Percentiles rank a stretch among this genome's conserved stretches.
Conservation (phyloP, 2,329 filamentous ascomycete genomes). For the Epicoccum nigrum region DNA sequence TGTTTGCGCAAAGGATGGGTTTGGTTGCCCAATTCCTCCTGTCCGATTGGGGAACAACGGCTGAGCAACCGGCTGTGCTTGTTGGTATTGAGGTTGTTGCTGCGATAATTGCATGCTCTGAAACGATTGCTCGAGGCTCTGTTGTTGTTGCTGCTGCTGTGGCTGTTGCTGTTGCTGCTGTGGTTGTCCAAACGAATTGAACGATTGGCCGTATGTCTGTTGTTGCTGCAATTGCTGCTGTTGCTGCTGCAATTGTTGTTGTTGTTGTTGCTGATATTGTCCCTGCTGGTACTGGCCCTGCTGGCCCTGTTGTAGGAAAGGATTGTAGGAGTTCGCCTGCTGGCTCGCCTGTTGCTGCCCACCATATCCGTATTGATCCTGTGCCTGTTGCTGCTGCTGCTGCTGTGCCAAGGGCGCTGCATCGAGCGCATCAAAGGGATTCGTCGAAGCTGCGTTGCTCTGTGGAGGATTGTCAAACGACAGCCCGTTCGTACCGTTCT, state of each 20-base stretch:
- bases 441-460: constrained; percentile 36
- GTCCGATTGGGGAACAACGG: constrained; percentile 77
- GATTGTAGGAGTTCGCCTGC: not conserved
- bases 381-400: constrained; percentile 37
- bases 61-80: constrained; percentile 26
- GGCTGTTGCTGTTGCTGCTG: constrained; percentile 15
- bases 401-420: constrained; percentile 30
- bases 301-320: constrained; percentile 4
- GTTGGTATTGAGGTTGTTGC: constrained; percentile 52
- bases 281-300: constrained; percentile 29
- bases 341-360: constrained; percentile 45
- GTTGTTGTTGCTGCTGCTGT: constrained; percentile 32
- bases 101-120: constrained; percentile 72
- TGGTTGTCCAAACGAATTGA: constrained; percentile 25
- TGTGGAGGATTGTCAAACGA: constrained; percentile 49
- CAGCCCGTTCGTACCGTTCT: constrained; percentile 57
- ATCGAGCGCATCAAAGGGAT: constrained; percentile 56
- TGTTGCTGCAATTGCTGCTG: constrained; percentile 11
- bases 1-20: constrained; percentile 42
- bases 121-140: constrained; percentile 69
- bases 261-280: constrained; percentile 28
- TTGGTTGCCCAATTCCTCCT: constrained; percentile 61
- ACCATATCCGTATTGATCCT: no score
- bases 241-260: constrained; percentile 1
- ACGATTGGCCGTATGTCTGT: constrained; percentile 12